Evolutionary conservation across 129 eudicot species (phyloP).

Genomic region (Deinandra increscens): DNA sequence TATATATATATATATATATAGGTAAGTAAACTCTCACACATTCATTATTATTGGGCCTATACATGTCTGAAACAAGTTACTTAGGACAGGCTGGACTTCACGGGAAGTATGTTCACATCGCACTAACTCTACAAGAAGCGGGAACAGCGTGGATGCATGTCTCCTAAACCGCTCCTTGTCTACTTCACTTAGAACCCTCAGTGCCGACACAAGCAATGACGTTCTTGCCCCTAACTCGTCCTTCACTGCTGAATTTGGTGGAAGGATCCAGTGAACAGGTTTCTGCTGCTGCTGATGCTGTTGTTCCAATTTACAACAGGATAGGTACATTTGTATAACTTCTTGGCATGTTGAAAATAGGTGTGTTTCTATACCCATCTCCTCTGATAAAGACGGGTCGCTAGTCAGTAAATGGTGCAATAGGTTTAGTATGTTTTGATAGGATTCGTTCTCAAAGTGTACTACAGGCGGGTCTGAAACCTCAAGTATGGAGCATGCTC

Average conservation of each 20-base stretch:
- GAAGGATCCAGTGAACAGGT: slow-evolving; percentile 62
- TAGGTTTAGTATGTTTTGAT: slow-evolving; percentile 61
- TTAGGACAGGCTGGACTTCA: slow-evolving; percentile 66
- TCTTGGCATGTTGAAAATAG: slow-evolving; percentile 59
- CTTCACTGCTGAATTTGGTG: slow-evolving; percentile 68
- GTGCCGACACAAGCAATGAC: slow-evolving; percentile 56
- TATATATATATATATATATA: not conserved
- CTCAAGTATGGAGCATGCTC: slow-evolving; percentile 72
- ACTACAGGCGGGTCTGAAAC: slow-evolving; percentile 83
- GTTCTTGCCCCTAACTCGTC: slow-evolving; percentile 92
- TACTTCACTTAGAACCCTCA: slow-evolving; percentile 61
- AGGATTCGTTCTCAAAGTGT: slow-evolving; percentile 85
- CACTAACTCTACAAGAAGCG: slow-evolving; percentile 77
- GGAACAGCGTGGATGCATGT: slow-evolving; percentile 53
- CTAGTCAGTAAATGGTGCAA: slow-evolving; percentile 52
- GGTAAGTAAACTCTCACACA: slow-evolving; percentile 30
- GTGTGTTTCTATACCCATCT: slow-evolving; percentile 54
- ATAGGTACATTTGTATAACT: slow-evolving; percentile 58
- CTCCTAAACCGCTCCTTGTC: slow-evolving; percentile 55
- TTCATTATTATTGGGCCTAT: slow-evolving; percentile 78
- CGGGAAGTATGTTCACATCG: slow-evolving; percentile 86
- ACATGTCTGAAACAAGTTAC: slow-evolving; percentile 69
- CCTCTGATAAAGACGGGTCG: slow-evolving; percentile 49
- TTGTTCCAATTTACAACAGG: slow-evolving; percentile 55
- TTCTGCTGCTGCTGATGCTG: slow-evolving; percentile 34